phyloP scores from a whole-genome alignment of 495 filamentous ascomycete genomes.

The Trichoderma erinaceum region DNA sequence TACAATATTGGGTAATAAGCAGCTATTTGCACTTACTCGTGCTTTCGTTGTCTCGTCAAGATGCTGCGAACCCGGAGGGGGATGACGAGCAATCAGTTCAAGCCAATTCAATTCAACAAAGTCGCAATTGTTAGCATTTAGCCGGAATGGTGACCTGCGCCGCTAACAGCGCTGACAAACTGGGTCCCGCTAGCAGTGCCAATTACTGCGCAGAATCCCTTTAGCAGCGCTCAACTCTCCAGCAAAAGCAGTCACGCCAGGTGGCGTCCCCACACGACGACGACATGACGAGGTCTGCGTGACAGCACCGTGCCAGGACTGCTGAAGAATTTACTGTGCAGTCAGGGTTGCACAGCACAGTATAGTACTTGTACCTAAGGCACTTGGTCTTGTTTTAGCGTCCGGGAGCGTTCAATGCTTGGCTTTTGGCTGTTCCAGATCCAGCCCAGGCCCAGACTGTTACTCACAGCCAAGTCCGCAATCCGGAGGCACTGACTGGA shows the following conservation, averaged over 20 bases:
- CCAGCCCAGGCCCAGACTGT: neutral
- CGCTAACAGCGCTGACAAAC: conserved; percentile 12
- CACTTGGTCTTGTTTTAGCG: too few relatives aligned
- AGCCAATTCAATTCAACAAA: neutral
- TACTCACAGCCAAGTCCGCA: neutral
- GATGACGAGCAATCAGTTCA: neutral
- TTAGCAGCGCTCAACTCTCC: neutral
- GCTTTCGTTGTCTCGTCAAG: neutral
- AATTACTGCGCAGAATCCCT: neutral
- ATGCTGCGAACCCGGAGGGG: neutral
- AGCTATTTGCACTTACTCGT: neutral
- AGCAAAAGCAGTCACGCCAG: neutral
- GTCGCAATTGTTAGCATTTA: conserved; percentile 6
- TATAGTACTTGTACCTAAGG: too few relatives aligned
- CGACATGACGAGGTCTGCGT: conserved; percentile 15
- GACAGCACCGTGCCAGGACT: neutral
- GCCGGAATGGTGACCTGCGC: neutral
- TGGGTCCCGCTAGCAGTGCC: neutral
- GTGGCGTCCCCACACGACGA: conserved; percentile 14
- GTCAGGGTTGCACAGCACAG: neutral
- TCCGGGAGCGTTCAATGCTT: too few relatives aligned
- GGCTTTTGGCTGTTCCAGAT: too few relatives aligned
- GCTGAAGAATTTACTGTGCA: neutral
- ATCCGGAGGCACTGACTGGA: neutral
- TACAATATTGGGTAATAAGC: neutral